Percentiles rank a stretch among this genome's conserved stretches.
These are phyloP conservation scores for Medicago truncatula DNA, from an alignment of 306 rosid genomes.

Conservation along the genomic window DNA sequence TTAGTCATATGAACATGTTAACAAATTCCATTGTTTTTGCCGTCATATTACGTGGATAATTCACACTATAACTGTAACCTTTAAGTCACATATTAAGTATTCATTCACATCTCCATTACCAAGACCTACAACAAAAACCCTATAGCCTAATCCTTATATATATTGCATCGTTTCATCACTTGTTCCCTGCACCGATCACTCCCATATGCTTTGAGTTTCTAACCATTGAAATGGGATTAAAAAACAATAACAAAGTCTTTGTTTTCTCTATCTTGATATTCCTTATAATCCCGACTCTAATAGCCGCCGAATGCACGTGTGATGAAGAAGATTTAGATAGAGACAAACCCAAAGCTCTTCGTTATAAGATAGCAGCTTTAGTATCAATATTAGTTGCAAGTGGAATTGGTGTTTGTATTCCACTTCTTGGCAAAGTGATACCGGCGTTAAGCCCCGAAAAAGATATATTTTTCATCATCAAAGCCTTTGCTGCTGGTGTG, in stretches of 20 bases:
- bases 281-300: background rate
- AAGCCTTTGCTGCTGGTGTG: slow-evolving; percentile 5
- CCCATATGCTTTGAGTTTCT: background rate
- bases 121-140: background rate
- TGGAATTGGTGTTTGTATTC: background rate
- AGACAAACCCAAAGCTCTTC: background rate
- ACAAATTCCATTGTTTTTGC: background rate
- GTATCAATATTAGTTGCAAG: background rate
- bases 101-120: too few relatives aligned
- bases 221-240: background rate
- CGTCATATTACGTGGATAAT: background rate
- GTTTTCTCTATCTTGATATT: background rate
- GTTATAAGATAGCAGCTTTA: background rate
- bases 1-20: background rate
- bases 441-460: background rate
- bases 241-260: background rate
- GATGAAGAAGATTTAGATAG: slow-evolving; percentile 1
- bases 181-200: background rate
- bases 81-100: too few relatives aligned
- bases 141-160: background rate
- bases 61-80: too few relatives aligned
- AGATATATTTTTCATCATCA: background rate
- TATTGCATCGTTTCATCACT: background rate
- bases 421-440: background rate
- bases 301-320: background rate